Percentiles rank a stretch among this genome's conserved stretches.
Conservation (phyloP, 768 basidiomycete species). For the Tulasnella sp. region DNA sequence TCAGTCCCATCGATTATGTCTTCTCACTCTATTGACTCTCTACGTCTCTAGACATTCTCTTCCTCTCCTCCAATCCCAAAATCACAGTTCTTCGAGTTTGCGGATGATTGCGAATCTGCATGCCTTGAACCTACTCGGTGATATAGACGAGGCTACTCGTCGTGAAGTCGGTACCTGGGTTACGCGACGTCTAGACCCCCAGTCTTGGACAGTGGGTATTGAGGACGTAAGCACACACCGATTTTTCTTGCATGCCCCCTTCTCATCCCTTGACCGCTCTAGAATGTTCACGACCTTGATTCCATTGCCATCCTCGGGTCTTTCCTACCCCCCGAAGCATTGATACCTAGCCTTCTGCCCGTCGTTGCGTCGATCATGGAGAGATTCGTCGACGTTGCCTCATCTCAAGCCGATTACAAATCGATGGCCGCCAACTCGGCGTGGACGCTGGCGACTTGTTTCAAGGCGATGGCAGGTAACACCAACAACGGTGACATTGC, state of each 20-base stretch:
- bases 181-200: slow-evolving; percentile 19
- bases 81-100: slow-evolving; percentile 17
- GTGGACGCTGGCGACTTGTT: slow-evolving; percentile 49
- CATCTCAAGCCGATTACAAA: not conserved
- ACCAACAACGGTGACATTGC: slow-evolving; percentile 31
- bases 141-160: slow-evolving; percentile 49
- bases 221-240: too few relatives aligned
- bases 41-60: not conserved
- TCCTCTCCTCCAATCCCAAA: not conserved
- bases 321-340: not conserved
- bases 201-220: too few relatives aligned
- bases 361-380: not conserved
- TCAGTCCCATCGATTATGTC: too few relatives aligned
- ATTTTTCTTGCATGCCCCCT: too few relatives aligned
- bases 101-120: slow-evolving; percentile 24
- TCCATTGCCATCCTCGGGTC: not conserved
- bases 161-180: slow-evolving; percentile 39
- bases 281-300: not conserved
- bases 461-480: slow-evolving; percentile 37
- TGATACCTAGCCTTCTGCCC: slow-evolving; percentile 11
- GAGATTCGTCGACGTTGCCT: not conserved
- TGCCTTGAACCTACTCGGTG: slow-evolving; percentile 38
- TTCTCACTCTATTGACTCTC: not conserved
- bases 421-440: slow-evolving; percentile 22
- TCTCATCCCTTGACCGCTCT: not conserved